Evolutionary conservation across 129 eudicot species (phyloP), one percentile per base, ranked within the genome.

Genomic region (Chrysanthemum lavandulifolium): DNA sequence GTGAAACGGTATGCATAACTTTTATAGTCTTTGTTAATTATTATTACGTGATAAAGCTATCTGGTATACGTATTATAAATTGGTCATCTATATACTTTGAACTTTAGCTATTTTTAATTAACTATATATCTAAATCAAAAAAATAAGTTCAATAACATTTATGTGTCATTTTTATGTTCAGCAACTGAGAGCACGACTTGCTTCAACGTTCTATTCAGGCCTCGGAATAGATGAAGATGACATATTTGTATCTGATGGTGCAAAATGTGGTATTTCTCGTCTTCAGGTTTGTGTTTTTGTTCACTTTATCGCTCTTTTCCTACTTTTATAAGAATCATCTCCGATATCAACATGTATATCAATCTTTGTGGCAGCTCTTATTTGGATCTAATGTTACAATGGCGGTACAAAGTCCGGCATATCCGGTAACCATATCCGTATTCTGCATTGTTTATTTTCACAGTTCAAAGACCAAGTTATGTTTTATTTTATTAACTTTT

Each of bases 211-310:
- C 69, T 89, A 92, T 71, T 78, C 80, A 15, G 64, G 82, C 88
- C 86, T 89, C 76, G 96, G 96, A 68, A 84, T 92, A 31, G 96
- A 83, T 79, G 96, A 85, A 83, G 91, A 86, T 76, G 97, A 92
- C 79, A 85, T 92, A 68, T 92, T 92, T 82, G 94, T 92, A 21
- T 92, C 97, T 6, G 97, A 89, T 92, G 97, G 97, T 68, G 97
- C 97, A 62, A 92, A 92, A 76, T 86, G 89, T 56, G 97, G 89
- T 75, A 92, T 89, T 86, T 86, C 97, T 54, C 94, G 97, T 72
- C 89, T 92, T 81, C 96, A 92, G 96, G 97, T 92, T 48, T 55
- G 60, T 67, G 7, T 64, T 43, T n/a, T 68, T 73, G 55, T 21
- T 40, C 21, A 63, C 4, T 65, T 68, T 19, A 40, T 12, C 2